A percentile compares a stretch with the other conserved stretches of the same genome.
phyloP scores from a whole-genome alignment of 2,329 filamentous ascomycete genomes.

The Pseudogymnoascus sp. region DNA sequence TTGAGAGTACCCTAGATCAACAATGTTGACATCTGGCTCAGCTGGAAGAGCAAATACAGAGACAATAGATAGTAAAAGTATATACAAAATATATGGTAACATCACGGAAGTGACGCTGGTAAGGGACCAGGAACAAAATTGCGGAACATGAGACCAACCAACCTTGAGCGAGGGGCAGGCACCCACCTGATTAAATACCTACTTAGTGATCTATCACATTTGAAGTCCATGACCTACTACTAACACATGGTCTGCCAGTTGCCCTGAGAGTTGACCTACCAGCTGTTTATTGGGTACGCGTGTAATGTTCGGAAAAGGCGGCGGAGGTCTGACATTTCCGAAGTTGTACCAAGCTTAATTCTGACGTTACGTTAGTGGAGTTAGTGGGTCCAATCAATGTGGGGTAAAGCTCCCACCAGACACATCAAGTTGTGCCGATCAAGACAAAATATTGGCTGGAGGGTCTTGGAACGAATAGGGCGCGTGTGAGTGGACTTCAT shows the following conservation, averaged over 20 bases:
- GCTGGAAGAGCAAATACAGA: background rate
- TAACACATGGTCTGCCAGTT: too few species aligned
- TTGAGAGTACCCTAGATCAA: conserved; percentile 58
- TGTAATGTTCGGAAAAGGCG: background rate
- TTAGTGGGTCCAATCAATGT: background rate
- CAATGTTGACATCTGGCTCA: conserved; percentile 24
- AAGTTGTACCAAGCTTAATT: conserved; percentile 4
- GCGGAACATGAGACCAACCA: background rate
- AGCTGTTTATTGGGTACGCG: background rate
- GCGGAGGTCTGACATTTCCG: background rate
- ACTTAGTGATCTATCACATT: background rate
- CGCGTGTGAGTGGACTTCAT: background rate
- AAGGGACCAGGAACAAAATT: background rate
- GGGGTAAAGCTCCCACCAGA: conserved; percentile 3
- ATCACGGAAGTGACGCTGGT: background rate
- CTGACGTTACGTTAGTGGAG: background rate
- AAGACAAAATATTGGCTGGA: background rate
- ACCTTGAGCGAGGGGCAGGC: background rate
- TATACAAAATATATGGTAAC: background rate
- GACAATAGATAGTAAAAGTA: background rate
- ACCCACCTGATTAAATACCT: conserved; percentile 3
- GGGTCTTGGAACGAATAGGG: background rate
- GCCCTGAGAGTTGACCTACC: too few species aligned
- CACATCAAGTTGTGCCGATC: background rate
- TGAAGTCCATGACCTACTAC: background rate